Conservation (phyloP, 176 grass and related monocot species). For the Oryza punctata region DNA sequence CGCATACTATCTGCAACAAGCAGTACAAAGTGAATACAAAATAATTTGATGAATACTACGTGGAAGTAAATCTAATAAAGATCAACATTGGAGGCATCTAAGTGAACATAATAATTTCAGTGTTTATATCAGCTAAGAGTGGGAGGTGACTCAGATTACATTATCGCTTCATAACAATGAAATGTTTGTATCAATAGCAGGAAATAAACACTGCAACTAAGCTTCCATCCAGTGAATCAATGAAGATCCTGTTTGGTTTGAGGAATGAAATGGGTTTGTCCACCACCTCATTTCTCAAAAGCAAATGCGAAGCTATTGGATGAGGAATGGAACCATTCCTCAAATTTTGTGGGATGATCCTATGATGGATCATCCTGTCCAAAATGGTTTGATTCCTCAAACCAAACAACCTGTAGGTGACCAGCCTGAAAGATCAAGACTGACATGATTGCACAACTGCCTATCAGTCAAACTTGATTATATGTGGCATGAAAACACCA, state of each 20-base stretch:
- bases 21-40: conserved; percentile 25
- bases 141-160: neutral
- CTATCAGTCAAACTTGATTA: neutral
- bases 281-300: too few species aligned
- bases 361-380: too few species aligned
- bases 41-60: conserved; percentile 6
- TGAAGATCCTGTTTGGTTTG: neutral
- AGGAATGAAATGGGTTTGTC: too few species aligned
- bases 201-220: neutral
- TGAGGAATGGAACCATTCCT: too few species aligned
- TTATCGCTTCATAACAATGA: neutral
- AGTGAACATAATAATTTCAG: neutral
- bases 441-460: neutral
- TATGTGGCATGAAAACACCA: neutral
- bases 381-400: too few species aligned
- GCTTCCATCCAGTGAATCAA: neutral
- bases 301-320: too few species aligned
- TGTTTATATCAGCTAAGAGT: neutral
- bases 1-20: conserved; percentile 75
- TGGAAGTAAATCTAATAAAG: neutral
- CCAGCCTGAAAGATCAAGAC: neutral
- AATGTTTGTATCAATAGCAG: conserved; percentile 8
- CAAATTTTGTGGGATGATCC: too few species aligned
- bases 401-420: neutral
- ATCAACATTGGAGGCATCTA: neutral